Conservation (phyloP, 2,329 filamentous ascomycete genomes). For the Blumeria hordei region DNA sequence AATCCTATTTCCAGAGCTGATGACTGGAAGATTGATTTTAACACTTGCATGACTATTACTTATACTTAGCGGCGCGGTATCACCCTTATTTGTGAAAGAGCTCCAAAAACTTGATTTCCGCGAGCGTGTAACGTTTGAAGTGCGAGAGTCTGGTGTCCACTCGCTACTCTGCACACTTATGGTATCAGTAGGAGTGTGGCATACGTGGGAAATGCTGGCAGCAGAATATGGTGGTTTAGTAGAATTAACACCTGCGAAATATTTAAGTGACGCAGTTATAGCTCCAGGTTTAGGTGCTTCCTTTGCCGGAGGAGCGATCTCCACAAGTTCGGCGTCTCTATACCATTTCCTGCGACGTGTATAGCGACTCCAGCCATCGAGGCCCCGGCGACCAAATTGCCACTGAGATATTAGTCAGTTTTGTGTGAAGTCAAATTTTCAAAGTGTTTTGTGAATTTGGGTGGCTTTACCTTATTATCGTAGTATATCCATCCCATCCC, state of each 20-base stretch:
- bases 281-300: constrained; percentile 13
- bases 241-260: background rate
- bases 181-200: background rate
- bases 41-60: background rate
- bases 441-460: background rate
- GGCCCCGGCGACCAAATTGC: constrained; percentile 63
- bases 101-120: background rate
- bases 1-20: constrained; percentile 2
- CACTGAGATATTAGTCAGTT: constrained; percentile 29
- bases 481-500: constrained; percentile 88
- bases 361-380: constrained; percentile 85
- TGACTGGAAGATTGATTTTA: background rate
- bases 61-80: background rate
- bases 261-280: background rate
- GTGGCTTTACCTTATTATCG: constrained; percentile 57
- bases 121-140: background rate
- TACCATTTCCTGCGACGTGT: constrained; percentile 90
- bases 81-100: background rate
- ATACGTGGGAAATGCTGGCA: constrained; percentile 3
- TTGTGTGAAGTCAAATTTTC: background rate
- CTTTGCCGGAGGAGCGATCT: constrained; percentile 27
- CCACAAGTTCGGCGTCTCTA: constrained; percentile 83
- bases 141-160: background rate
- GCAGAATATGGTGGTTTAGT: background rate
- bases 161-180: background rate